Percentiles rank a stretch among this genome's conserved stretches.
Evolutionary conservation across 1,284 basidiomycete species (phyloP).

Genomic region (Leccinum brunneo-olivaceum): DNA sequence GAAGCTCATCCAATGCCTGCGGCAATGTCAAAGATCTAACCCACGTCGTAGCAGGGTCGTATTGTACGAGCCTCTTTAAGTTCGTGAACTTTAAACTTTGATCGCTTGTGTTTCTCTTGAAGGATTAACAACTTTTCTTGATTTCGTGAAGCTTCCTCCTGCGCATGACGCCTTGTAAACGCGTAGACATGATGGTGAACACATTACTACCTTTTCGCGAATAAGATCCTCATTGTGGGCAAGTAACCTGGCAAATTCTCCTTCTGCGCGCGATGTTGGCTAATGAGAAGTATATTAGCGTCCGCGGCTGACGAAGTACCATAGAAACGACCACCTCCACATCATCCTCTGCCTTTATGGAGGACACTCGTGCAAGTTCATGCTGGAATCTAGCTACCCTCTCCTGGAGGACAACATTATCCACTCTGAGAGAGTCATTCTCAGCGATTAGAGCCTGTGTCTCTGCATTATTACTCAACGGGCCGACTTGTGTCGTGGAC

Average conservation of each 20-base stretch:
- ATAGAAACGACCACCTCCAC: slow-evolving; percentile 5
- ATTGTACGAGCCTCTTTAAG: slow-evolving; percentile 17
- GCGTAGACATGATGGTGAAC: neutral
- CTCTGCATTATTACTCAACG: slow-evolving; percentile 7
- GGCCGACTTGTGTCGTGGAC: slow-evolving; percentile 1
- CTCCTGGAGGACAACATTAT: slow-evolving; percentile 18
- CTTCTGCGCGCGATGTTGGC: slow-evolving; percentile 7
- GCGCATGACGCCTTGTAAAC: slow-evolving; percentile 1
- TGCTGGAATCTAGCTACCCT: slow-evolving; percentile 13
- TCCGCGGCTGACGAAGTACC: neutral
- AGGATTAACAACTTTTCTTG: slow-evolving; percentile 11
- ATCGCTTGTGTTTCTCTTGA: slow-evolving; percentile 20
- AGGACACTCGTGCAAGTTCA: slow-evolving; percentile 3
- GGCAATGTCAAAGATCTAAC: slow-evolving; percentile 2
- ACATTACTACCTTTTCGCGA: slow-evolving; percentile 13
- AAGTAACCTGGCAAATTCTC: slow-evolving; percentile 11
- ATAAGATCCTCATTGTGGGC: slow-evolving; percentile 16
- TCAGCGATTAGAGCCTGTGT: slow-evolving; percentile 11
- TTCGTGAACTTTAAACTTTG: slow-evolving; percentile 16
- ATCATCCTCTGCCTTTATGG: slow-evolving; percentile 19
- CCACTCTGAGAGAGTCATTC: slow-evolving; percentile 15
- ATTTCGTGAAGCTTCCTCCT: slow-evolving; percentile 13
- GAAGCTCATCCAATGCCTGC: slow-evolving; percentile 20
- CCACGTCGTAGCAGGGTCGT: neutral
- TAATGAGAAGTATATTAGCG: slow-evolving; percentile 10